Percentiles rank a stretch among this genome's conserved stretches.
These are phyloP conservation scores for Tricholoma matsutake DNA, from an alignment of 768 basidiomycete species.

Conservation along the genomic window DNA sequence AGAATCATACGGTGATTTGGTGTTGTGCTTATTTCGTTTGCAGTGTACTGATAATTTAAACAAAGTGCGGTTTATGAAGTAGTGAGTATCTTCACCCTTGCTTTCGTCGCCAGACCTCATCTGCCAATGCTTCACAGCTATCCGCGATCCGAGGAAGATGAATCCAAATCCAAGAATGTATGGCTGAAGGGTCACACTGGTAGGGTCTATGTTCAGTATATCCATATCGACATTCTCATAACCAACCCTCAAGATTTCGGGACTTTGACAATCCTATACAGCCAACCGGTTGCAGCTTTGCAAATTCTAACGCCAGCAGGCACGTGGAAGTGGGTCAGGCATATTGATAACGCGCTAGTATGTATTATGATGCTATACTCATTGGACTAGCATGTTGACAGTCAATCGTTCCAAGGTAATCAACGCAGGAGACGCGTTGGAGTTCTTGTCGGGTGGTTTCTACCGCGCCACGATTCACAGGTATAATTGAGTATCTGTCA, in stretches of 20 bases:
- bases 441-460: conserved; percentile 59
- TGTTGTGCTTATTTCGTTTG: too few species aligned
- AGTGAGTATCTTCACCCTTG: conserved; percentile 25
- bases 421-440: conserved; percentile 57
- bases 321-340: conserved; percentile 55
- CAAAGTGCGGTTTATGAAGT: conserved; percentile 40
- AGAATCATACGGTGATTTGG: conserved; percentile 32
- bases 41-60: too few species aligned
- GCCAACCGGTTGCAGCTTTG: conserved; percentile 56
- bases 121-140: conserved; percentile 24
- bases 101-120: too few species aligned
- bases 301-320: conserved; percentile 54
- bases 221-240: too few species aligned
- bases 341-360: conserved; percentile 57
- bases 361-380: conserved; percentile 1
- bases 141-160: conserved; percentile 41
- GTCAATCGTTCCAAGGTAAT: conserved; percentile 38
- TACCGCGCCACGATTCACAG: conserved; percentile 28
- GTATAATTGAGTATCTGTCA: too few species aligned
- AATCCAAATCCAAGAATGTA: conserved; percentile 39
- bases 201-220: conserved; percentile 1
- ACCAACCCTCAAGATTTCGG: conserved; percentile 42
- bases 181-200: conserved; percentile 53
- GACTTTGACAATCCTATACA: conserved; percentile 55
- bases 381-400: too few species aligned